Evolutionary conservation across 2,329 filamentous ascomycete species (phyloP), one percentile per base, ranked within the genome.

Genomic region (Aspergillus hiratsukae): DNA sequence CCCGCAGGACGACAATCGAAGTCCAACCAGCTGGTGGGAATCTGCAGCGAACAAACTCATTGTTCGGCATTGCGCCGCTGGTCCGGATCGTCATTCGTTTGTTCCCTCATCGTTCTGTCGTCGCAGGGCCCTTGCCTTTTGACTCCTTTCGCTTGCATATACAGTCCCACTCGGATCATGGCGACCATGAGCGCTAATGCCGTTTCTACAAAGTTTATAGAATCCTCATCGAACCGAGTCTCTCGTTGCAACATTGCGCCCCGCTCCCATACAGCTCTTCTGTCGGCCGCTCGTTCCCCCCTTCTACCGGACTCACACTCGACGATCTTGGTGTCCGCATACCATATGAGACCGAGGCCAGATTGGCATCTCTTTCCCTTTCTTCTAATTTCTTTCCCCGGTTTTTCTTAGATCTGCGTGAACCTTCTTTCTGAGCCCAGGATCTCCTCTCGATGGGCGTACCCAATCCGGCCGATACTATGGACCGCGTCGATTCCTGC

Each of bases 401-500:
- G 49, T 55, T 54, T 46, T 52, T 31, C 31, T 45, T 40, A 43
- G 21, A 57, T 49, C 54, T 37, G 50, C 35, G 57, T 58, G 52
- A 58, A 28, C 51, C 51, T 57, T 52, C 53, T 35, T 37, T 51
- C 50, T 54, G 51, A 48, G 46, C 51, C 51, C 56, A 60, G 54
- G 59, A 48, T 48, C 50, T 46, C 56, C 60, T 59, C 55, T 52
- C 58, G 51, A 58, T 57, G 61, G 57, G 60, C 55, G 58, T 61
- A 55, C 61, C 61, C 51, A 55, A 55, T 51, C 54, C 53, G n/a
- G 40, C 53, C 46, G 58, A 65, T 60, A 71, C 52, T 55, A 77
- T 76, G 75, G 73, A 77, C 61, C 70, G 69, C 52, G 66, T 74
- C 57, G 73, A 75, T 57, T 77, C 73, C 61, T 71, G 70, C 58